These are phyloP conservation scores for Carpinus viminea DNA, from an alignment of 306 rosid genomes.

Conservation along the genomic window DNA sequence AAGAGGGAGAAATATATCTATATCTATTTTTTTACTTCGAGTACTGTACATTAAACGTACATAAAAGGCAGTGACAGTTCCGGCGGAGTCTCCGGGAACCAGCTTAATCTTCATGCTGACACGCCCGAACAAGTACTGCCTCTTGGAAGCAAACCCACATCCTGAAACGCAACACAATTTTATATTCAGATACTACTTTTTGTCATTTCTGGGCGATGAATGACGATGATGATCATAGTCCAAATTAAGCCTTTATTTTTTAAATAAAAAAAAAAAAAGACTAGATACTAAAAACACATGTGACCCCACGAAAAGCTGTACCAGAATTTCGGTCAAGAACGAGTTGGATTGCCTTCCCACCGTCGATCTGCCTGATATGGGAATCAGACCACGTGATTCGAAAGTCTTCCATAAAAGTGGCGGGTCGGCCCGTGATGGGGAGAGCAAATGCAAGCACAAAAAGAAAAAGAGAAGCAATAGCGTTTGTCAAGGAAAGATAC, in stretches of 20 bases:
- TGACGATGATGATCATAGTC: not conserved
- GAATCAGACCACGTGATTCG: conserved; percentile 67
- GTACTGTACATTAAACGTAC: conserved; percentile 33
- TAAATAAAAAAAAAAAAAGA: too few species aligned
- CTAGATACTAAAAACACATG: not conserved
- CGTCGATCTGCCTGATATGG: conserved; percentile 76
- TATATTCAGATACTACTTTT: not conserved
- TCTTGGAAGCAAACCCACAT: conserved; percentile 83
- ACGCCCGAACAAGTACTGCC: conserved; percentile 76
- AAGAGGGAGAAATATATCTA: not conserved
- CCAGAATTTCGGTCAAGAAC: conserved; percentile 85
- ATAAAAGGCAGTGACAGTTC: conserved; percentile 94
- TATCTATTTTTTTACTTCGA: not conserved
- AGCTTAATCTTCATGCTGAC: conserved; percentile 98
- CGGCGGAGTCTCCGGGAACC: conserved; percentile 89
- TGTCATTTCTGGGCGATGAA: not conserved
- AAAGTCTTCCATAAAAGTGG: conserved; percentile 73
- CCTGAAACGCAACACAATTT: conserved; percentile 42
- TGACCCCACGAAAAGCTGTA: conserved; percentile 14
- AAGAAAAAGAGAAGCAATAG: conserved; percentile 14
- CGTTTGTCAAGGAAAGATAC: conserved; percentile 23
- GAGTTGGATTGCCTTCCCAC: conserved; percentile 81
- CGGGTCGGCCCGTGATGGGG: conserved; percentile 61
- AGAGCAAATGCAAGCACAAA: conserved; percentile 32
- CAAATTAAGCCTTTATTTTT: not conserved